phyloP scores from a whole-genome alignment of 352 stramenopile species.

The Phytophthora syringae region DNA sequence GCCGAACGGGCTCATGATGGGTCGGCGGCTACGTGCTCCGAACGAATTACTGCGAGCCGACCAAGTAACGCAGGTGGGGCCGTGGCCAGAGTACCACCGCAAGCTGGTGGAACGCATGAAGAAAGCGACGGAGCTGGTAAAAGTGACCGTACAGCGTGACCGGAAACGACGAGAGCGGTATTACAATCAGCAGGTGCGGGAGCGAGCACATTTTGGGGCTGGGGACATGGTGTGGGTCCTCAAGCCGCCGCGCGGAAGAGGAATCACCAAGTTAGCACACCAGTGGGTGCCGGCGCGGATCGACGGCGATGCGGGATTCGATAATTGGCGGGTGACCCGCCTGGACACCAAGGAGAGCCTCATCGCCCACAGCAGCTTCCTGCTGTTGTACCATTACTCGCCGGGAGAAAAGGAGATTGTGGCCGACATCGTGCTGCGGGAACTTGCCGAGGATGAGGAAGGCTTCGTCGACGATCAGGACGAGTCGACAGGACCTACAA shows the following conservation, averaged over 20 bases:
- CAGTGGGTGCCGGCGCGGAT: neutral
- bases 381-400: neutral
- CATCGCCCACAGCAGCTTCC: neutral
- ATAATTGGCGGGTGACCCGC: neutral
- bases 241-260: neutral
- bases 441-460: too few relatives aligned
- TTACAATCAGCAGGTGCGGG: conserved; percentile 9
- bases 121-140: neutral
- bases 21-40: conserved; percentile 1
- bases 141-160: neutral
- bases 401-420: neutral
- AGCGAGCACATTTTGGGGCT: neutral
- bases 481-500: too few relatives aligned
- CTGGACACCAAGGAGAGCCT: neutral
- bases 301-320: neutral
- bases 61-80: neutral
- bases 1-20: conserved; percentile 15
- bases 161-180: neutral
- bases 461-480: too few relatives aligned
- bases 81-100: neutral
- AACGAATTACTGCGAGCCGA: conserved; percentile 10
- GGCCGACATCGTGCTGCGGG: neutral
- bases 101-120: neutral
- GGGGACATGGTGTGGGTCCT: conserved; percentile 2
- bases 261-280: neutral